phyloP scores from a whole-genome alignment of 2,329 filamentous ascomycete genomes.

The Byssoonygena ceratinophila region DNA sequence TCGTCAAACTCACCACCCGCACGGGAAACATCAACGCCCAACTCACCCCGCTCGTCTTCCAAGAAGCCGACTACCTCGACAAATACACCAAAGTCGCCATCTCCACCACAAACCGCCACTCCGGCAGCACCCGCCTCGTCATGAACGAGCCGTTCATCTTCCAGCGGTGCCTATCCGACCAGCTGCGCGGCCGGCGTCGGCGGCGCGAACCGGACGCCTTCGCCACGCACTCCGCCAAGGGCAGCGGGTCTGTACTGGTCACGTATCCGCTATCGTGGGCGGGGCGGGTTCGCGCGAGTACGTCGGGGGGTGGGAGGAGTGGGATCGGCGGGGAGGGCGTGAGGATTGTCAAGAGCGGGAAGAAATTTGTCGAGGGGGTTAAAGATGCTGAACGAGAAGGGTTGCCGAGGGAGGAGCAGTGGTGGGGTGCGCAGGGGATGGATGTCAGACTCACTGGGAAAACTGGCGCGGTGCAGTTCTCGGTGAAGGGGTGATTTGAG shows the following conservation, averaged over 20 bases:
- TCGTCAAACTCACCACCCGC: conserved; percentile 37
- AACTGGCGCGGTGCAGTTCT: conserved; percentile 26
- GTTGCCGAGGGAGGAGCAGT: conserved; percentile 11
- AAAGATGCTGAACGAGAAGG: conserved; percentile 13
- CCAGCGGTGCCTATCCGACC: neutral
- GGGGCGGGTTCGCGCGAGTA: conserved; percentile 20
- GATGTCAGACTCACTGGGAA: conserved; percentile 39
- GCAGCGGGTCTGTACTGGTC: conserved; percentile 21
- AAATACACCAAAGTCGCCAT: conserved; percentile 14
- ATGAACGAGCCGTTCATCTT: conserved; percentile 18
- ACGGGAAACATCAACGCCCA: conserved; percentile 42
- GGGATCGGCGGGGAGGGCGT: conserved; percentile 21
- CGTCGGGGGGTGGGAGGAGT: conserved; percentile 16
- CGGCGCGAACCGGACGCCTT: neutral
- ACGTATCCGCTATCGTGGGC: conserved; percentile 26
- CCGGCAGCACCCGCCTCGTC: conserved; percentile 17
- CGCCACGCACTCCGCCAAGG: conserved; percentile 18
- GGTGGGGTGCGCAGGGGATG: conserved; percentile 21
- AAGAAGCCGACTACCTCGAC: neutral
- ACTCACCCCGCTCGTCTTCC: conserved; percentile 35
- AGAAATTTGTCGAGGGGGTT: conserved; percentile 13
- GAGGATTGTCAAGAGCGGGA: conserved; percentile 12
- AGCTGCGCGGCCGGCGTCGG: neutral
- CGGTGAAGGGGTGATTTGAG: conserved; percentile 20
- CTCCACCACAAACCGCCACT: conserved; percentile 14